A percentile compares a stretch with the other conserved stretches of the same genome.
Conservation (phyloP, 345 rosid species). For the Moricandia arvensis region DNA sequence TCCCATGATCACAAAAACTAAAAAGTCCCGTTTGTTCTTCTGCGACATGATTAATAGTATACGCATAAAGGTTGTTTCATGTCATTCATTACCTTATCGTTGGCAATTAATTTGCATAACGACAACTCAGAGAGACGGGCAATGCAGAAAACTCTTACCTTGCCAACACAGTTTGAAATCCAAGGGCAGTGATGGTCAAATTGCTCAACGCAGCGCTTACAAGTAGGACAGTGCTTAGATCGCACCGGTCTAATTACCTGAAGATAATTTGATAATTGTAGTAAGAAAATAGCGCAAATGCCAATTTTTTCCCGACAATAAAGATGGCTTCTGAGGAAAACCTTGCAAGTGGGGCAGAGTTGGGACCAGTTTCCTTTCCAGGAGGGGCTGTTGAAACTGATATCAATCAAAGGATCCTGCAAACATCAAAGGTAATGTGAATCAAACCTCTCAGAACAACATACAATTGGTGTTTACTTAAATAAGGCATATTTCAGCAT, state of each 20-base stretch:
- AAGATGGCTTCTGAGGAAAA: constrained; percentile 31
- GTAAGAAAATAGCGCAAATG: not conserved
- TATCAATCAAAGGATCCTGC: constrained; percentile 74
- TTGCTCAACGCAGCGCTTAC: constrained; percentile 89
- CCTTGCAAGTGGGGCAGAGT: constrained; percentile 99
- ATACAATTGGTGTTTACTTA: constrained; percentile 5
- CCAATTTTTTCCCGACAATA: not conserved
- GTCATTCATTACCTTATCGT: not conserved
- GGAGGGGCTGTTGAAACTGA: constrained; percentile 67
- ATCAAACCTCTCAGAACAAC: not conserved
- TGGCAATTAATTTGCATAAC: not conserved
- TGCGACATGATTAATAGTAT: constrained; percentile 34
- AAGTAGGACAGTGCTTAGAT: constrained; percentile 87
- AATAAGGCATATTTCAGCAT: not conserved
- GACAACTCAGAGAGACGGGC: not conserved
- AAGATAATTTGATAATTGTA: not conserved
- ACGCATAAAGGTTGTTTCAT: not conserved
- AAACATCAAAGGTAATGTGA: constrained; percentile 19
- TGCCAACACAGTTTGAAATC: constrained; percentile 99
- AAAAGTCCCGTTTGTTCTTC: constrained; percentile 92
- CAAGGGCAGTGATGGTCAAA: constrained; percentile 99
- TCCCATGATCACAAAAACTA: constrained; percentile 71
- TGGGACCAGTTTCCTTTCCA: constrained; percentile 98
- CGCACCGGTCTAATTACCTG: constrained; percentile 97
- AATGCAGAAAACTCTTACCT: constrained; percentile 45